phyloP scores from a whole-genome alignment of 352 stramenopile species.

The Pythium myriotylum region DNA sequence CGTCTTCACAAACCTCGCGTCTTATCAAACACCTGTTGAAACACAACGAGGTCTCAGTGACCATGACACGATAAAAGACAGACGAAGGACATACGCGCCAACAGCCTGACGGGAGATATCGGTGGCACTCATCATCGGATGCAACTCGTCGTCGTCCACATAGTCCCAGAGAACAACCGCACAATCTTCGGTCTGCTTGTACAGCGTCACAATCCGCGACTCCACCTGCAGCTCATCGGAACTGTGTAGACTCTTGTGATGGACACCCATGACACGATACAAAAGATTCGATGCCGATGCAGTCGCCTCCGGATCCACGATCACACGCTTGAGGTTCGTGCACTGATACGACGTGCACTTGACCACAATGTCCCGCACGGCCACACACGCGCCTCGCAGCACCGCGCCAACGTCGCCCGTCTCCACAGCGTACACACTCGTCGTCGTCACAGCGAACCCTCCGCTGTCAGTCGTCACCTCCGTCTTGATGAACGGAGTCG shows the following conservation, averaged over 20 bases:
- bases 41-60: no score
- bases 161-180: constrained; percentile 35
- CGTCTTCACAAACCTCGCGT: constrained; percentile 11
- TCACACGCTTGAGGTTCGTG: constrained; percentile 16
- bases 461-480: constrained; percentile 10
- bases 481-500: constrained; percentile 5
- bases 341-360: constrained; percentile 33
- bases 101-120: constrained; percentile 26
- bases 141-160: constrained; percentile 34
- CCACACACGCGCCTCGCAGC: constrained; percentile 26
- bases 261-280: constrained; percentile 14
- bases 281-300: background rate
- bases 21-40: constrained; percentile 17
- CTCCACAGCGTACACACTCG: constrained; percentile 38
- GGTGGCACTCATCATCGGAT: constrained; percentile 12
- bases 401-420: constrained; percentile 26
- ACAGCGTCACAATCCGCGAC: constrained; percentile 27
- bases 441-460: constrained; percentile 33
- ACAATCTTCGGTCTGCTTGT: constrained; percentile 28
- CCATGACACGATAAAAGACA: no score
- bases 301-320: constrained; percentile 12
- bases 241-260: constrained; percentile 6
- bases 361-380: constrained; percentile 26
- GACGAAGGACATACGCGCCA: constrained; percentile 19
- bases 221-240: constrained; percentile 26